Evolutionary conservation across 169 alveolate genomes (phyloP), one percentile per base, ranked within the genome.

Genomic region (Plasmodium fragile): DNA sequence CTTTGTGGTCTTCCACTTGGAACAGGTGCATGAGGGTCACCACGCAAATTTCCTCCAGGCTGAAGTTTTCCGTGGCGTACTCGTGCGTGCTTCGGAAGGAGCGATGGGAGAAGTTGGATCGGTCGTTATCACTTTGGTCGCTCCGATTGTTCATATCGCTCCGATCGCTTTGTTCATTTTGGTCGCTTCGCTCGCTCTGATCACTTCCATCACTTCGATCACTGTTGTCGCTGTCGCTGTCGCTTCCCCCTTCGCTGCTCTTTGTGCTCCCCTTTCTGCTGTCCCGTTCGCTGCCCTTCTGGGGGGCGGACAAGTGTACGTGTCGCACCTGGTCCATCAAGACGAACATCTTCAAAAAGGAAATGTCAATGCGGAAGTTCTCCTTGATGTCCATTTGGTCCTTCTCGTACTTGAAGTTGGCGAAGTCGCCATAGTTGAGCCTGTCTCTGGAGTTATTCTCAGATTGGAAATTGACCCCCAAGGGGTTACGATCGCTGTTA

Each of bases 351-450:
- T 89, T 89, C 41, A 89, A 25, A 72, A 89, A 89, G 3, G 94
- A 89, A 11, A 89, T 89, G 28, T 89, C 94, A 11, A 89, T 89
- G 6, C 90, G 59, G 65, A 89, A 89, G 36, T 89, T 89, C 45
- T 89, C 94, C 32, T 89, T 89, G 28, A 89, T 72, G n/a, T 89
- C 89, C 82, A 89, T 77, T n/a, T 45, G 45, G 41, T 73, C 93
- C 69, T 75, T 85, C 65, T 73, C 84, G 18, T 49, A 45, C 28
- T 73, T 72, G 59, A 73, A 85, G 59, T 85, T 55, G 6, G 69
- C 25, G 8, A 85, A 7, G 28, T 73, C 79, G 7, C 65, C 45
- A 28, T 34, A 85, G 28, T 71, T 83, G 18, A 5, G 41, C 34
- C 65, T 53, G 25, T 16, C 22, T 8, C 13, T 79, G 32, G 3